Percentiles rank a stretch among this genome's conserved stretches.
These are phyloP conservation scores for Hsuehochloa calcarea DNA, from an alignment of 176 grass and related monocot species.

Conservation along the genomic window DNA sequence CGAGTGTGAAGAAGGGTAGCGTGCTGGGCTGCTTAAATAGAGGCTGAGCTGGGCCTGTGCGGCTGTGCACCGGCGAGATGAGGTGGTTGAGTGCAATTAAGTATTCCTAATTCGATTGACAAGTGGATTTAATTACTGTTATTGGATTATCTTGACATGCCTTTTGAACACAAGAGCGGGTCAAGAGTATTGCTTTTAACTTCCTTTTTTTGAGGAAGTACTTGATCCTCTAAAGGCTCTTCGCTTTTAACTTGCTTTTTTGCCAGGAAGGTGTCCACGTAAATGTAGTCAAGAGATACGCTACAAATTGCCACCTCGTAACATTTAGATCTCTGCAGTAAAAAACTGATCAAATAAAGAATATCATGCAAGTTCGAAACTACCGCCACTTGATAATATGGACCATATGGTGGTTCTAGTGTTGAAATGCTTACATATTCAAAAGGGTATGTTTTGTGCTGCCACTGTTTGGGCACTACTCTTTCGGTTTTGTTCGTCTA, in stretches of 20 bases:
- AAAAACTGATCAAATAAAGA: too few species aligned
- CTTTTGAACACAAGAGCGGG: background rate
- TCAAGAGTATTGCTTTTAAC: background rate
- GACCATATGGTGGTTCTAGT: background rate
- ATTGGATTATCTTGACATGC: background rate
- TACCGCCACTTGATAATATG: background rate
- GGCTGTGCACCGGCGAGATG: background rate
- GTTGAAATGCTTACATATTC: background rate
- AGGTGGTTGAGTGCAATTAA: background rate
- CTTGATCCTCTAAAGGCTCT: too few species aligned
- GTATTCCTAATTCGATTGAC: too few species aligned
- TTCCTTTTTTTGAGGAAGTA: too few species aligned
- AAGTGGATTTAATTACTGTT: background rate
- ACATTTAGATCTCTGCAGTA: too few species aligned
- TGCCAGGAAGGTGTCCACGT: background rate
- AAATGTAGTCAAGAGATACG: background rate
- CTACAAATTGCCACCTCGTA: background rate
- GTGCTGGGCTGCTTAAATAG: slow-evolving; percentile 30
- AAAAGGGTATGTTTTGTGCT: background rate
- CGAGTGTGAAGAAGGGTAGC: background rate
- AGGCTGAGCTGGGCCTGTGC: background rate
- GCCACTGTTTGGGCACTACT: background rate
- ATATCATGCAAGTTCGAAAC: background rate
- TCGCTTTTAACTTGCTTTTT: background rate
- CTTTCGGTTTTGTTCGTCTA: background rate